Conservation (phyloP, 2,329 filamentous ascomycete species). For the Colletotrichum navitas region DNA sequence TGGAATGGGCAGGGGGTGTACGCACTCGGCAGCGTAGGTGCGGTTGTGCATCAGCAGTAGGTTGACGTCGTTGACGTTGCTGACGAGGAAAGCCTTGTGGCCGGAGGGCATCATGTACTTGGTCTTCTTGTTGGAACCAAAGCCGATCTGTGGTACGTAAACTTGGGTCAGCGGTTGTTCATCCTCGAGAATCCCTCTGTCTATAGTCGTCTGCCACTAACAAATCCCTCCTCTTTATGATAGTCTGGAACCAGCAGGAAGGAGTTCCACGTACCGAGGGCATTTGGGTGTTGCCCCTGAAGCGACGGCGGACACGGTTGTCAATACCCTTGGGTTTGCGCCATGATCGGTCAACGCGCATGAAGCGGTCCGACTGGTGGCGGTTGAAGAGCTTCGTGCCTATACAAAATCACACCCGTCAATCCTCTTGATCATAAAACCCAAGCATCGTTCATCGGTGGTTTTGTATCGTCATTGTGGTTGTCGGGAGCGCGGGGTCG, state of each 20-base stretch:
- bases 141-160: constrained; percentile 81
- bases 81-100: constrained; percentile 99
- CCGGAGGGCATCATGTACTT: constrained; percentile 98
- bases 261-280: constrained; percentile 83
- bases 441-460: constrained; percentile 36
- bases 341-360: constrained; percentile 90
- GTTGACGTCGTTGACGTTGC: constrained; percentile 95
- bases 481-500: constrained; percentile 33
- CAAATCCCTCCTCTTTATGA: constrained; percentile 32
- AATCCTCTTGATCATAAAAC: constrained; percentile 47
- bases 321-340: constrained; percentile 99
- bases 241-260: neutral
- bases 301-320: constrained; percentile 95
- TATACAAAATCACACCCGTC: constrained; percentile 60
- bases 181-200: neutral
- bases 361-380: constrained; percentile 98
- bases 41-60: constrained; percentile 99
- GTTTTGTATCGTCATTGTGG: constrained; percentile 1
- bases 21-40: constrained; percentile 98
- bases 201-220: constrained; percentile 37
- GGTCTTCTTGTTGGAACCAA: constrained; percentile 99
- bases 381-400: constrained; percentile 95
- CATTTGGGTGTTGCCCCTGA: constrained; percentile 96
- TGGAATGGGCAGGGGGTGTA: constrained; percentile 46
- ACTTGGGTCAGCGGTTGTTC: constrained; percentile 26